A percentile compares a stretch with the other conserved stretches of the same genome.
phyloP scores from a whole-genome alignment of 2,329 filamentous ascomycete species.

The Plenodomus biglobosus region DNA sequence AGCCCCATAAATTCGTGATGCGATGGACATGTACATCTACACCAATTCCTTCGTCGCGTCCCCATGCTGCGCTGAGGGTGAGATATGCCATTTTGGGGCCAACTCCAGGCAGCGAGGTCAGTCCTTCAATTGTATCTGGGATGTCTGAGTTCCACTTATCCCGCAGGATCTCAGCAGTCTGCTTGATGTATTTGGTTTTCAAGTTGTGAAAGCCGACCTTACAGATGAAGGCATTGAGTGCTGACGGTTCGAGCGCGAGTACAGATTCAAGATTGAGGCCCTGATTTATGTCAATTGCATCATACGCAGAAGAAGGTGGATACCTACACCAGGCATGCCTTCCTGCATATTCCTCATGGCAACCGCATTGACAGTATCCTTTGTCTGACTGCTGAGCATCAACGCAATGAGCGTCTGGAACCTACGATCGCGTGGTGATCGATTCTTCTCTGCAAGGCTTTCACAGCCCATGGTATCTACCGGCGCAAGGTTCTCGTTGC shows the following conservation, averaged over 20 bases:
- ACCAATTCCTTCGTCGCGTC: conserved; percentile 73
- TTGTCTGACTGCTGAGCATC: conserved; percentile 92
- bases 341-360: conserved; percentile 79
- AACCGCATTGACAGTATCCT: conserved; percentile 84
- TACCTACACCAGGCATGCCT: conserved; percentile 60
- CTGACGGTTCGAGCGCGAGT: conserved; percentile 66
- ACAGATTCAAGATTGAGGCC: conserved; percentile 75
- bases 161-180: conserved; percentile 69
- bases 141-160: conserved; percentile 75
- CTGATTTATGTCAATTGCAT: conserved; percentile 10
- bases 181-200: conserved; percentile 83
- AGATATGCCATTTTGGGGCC: conserved; percentile 95
- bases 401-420: conserved; percentile 86
- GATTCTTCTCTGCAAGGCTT: conserved; percentile 62
- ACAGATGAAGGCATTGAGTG: conserved; percentile 73
- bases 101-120: conserved; percentile 79
- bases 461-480: conserved; percentile 99
- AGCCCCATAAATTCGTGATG: conserved; percentile 92
- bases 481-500: conserved; percentile 68
- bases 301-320: neutral
- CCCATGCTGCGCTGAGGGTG: conserved; percentile 76
- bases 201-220: conserved; percentile 94
- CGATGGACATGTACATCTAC: conserved; percentile 95
- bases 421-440: conserved; percentile 60
- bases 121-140: conserved; percentile 72